Evolutionary conservation across 176 grass and related monocot species (phyloP).

Genomic region (Chloris gayana): DNA sequence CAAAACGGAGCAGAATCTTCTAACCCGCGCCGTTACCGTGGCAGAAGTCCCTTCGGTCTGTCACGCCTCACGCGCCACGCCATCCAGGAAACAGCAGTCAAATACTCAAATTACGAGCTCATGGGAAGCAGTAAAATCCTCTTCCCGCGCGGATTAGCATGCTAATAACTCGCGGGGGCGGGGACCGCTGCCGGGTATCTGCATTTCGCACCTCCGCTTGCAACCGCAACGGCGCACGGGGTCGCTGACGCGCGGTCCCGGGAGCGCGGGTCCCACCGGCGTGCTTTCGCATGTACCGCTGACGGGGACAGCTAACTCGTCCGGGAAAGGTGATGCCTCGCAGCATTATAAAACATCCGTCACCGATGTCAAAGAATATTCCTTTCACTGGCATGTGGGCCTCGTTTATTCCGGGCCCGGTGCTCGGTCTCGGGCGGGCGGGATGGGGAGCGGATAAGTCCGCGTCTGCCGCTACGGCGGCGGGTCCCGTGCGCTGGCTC

Average conservation of each 20-base stretch:
- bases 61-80: no score
- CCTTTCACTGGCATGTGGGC: not conserved
- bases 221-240: not conserved
- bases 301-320: not conserved
- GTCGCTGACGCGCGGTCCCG: constrained; percentile 19
- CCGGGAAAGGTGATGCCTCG: not conserved
- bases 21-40: not conserved
- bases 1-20: not conserved
- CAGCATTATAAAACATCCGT: not conserved
- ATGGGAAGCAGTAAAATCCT: not conserved
- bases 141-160: constrained; percentile 20
- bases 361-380: not conserved
- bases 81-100: not conserved
- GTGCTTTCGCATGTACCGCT: not conserved
- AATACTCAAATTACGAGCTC: constrained; percentile 18
- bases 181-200: not conserved
- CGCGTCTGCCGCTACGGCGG: not conserved
- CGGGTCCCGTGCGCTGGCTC: constrained; percentile 26
- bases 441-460: not conserved
- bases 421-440: not conserved
- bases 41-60: not conserved
- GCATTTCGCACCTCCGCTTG: not conserved
- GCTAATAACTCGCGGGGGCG: not conserved
- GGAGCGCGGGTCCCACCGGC: not conserved
- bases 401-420: not conserved